Base-by-base conservation (phyloP, 306 rosid species). In the Leucaena leucocephala region DNA sequence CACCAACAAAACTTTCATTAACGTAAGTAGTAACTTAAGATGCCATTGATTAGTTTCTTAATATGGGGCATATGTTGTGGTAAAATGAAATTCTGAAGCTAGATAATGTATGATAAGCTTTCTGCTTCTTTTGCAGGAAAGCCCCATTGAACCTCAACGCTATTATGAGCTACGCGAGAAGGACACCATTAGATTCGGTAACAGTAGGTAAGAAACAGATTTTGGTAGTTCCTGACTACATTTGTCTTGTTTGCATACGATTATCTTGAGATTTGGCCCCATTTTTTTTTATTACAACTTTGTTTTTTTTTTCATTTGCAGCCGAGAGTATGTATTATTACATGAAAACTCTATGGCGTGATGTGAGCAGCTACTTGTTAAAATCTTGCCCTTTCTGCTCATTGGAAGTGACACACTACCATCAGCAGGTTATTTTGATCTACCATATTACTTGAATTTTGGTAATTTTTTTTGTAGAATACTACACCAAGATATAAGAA, bases 271-370 rank as follows among this genome's bases (percentile, higher is more conserved):
- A 38, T 38, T 5, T 17, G 7, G 21, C 19, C 3, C 2, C 2
- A 3, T 4, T 21, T 17, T 6, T 13, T 14, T 3, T 55, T 8
- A 7, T 2, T 3, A 55, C 4, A 19, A 19, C 15, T 58, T 9
- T 22, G 11, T 46, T 38, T 67, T 4, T n/a, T 5, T 71, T 71
- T 71, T 12, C 44, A 48, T 81, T 81, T 91, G 88, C 90, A 95
- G 99, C 89, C 99, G 98, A 79, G 99, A 95, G 82, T 95, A 95
- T 84, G 99, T 95, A 13, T 72, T 95, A 43, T 84, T 95, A 81
- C 99, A 95, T 17, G 97, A 95, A 90, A 93, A 93, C 83, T 95
- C 99, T 0, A 68, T 81, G 71, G 70, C 62, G 22, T 90, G 83
- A 87, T 46, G 57, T 46, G 57, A 33, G 43, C 75, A 71, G 39